Evolutionary conservation across 1,284 basidiomycete genomes (phyloP).

Genomic region (Trichosporon sp.): DNA sequence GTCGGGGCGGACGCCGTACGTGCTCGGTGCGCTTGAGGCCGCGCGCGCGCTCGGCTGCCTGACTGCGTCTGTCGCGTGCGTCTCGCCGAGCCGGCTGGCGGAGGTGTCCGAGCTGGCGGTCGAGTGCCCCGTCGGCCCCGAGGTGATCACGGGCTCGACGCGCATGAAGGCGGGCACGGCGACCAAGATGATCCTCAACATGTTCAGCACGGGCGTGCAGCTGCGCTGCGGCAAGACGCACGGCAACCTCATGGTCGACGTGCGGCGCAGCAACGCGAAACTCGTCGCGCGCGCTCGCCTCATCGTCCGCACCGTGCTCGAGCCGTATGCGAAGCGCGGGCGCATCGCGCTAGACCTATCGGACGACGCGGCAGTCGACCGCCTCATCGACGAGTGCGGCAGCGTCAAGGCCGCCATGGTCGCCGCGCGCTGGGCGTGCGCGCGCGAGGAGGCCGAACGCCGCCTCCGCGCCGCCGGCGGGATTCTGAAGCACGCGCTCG

Average conservation of each 20-base stretch:
- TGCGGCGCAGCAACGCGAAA: conserved; percentile 15
- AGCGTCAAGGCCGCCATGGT: conserved; percentile 23
- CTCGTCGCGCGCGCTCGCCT: conserved; percentile 14
- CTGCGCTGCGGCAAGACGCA: conserved; percentile 25
- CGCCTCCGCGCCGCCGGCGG: conserved; percentile 14
- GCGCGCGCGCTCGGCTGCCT: conserved; percentile 15
- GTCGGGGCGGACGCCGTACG: conserved; percentile 25
- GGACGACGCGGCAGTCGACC: conserved; percentile 16
- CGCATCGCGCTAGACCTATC: conserved; percentile 1
- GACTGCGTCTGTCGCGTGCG: conserved; percentile 21
- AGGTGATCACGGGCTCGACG: conserved; percentile 26
- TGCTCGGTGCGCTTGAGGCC: conserved; percentile 20
- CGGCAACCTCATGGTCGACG: conserved; percentile 24
- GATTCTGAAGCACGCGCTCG: conserved; percentile 15
- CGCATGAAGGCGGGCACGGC: conserved; percentile 26
- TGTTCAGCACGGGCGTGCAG: conserved; percentile 22
- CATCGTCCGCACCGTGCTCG: conserved; percentile 15
- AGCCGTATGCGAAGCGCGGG: neutral
- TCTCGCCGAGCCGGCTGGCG: conserved; percentile 8
- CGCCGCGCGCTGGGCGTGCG: conserved; percentile 18
- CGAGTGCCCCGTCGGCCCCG: conserved; percentile 24
- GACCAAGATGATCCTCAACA: conserved; percentile 28
- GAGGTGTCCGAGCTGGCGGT: conserved; percentile 14
- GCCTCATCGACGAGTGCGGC: conserved; percentile 19
- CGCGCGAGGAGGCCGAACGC: conserved; percentile 9